A percentile compares a stretch with the other conserved stretches of the same genome.
These are phyloP conservation scores for Saccharomycopsis sp. DNA, from an alignment of 805 yeast genomes.

Conservation along the genomic window DNA sequence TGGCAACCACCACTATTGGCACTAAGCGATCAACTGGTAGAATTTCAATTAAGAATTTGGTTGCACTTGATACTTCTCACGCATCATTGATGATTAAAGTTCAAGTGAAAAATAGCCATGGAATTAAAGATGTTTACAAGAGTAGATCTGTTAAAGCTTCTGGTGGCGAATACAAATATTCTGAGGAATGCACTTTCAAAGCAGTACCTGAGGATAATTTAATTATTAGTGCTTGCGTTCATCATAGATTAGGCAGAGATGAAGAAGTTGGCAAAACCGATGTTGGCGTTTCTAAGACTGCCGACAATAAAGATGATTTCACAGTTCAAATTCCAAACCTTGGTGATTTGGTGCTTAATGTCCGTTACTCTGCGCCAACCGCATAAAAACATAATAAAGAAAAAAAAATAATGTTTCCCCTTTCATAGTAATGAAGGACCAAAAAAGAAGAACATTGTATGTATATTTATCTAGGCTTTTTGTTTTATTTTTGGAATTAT, in stretches of 20 bases:
- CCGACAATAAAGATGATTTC: slow-evolving; percentile 39
- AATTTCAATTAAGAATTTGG: slow-evolving; percentile 19
- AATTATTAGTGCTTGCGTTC: slow-evolving; percentile 54
- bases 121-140: slow-evolving; percentile 52
- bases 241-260: slow-evolving; percentile 69
- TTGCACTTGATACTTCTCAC: slow-evolving; percentile 23
- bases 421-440: too few species aligned
- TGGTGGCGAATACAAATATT: slow-evolving; percentile 44
- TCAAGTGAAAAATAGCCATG: slow-evolving; percentile 36
- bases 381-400: neutral
- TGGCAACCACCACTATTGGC: slow-evolving; percentile 7
- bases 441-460: too few species aligned
- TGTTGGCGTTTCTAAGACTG: slow-evolving; percentile 43
- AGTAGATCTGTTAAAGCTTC: slow-evolving; percentile 51
- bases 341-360: slow-evolving; percentile 9
- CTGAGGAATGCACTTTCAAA: slow-evolving; percentile 61
- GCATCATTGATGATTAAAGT: slow-evolving; percentile 46
- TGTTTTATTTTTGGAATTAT: too few species aligned
- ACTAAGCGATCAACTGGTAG: slow-evolving; percentile 20
- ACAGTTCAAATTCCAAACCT: slow-evolving; percentile 16
- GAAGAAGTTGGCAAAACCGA: slow-evolving; percentile 54
- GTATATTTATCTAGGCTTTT: too few species aligned
- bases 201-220: slow-evolving; percentile 56
- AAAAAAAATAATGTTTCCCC: too few species aligned
- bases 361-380: slow-evolving; percentile 14